Conservation (phyloP, 2,329 filamentous ascomycete species). For the Diplodia scrobiculata region DNA sequence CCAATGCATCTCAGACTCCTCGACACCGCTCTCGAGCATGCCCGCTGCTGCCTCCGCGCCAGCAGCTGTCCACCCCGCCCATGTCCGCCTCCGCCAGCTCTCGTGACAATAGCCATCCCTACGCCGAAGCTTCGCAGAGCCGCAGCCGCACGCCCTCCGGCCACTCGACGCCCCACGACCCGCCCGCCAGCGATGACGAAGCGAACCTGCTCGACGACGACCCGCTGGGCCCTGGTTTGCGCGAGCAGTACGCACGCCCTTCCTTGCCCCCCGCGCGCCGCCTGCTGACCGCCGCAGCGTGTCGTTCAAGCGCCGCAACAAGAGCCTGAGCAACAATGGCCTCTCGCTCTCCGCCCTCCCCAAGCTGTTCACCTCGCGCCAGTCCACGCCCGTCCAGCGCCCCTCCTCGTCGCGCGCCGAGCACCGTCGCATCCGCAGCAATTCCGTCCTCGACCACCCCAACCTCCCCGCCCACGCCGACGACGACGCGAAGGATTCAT, state of each 20-base stretch:
- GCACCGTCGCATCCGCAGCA: conserved; percentile 38
- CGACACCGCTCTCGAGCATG: conserved; percentile 7
- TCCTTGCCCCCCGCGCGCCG: background rate
- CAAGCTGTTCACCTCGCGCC: conserved; percentile 46
- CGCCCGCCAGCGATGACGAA: conserved; percentile 55
- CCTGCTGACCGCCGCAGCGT: conserved; percentile 45
- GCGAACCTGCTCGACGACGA: conserved; percentile 58
- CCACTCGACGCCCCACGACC: conserved; percentile 43
- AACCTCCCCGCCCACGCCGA: conserved; percentile 45
- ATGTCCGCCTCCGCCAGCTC: conserved; percentile 21
- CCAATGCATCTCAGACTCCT: background rate
- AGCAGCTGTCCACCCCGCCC: background rate
- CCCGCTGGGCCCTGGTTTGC: conserved; percentile 50
- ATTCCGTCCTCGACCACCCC: conserved; percentile 49
- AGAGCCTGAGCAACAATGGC: conserved; percentile 40
- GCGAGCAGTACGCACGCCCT: background rate
- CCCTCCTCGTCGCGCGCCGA: conserved; percentile 38
- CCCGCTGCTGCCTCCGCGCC: conserved; percentile 11
- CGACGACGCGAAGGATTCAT: conserved; percentile 50
- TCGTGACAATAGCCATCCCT: conserved; percentile 28
- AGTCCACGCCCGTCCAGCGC: conserved; percentile 33
- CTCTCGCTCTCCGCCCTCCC: conserved; percentile 50
- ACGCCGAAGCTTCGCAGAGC: conserved; percentile 52
- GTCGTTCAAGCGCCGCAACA: conserved; percentile 73
- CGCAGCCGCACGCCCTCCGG: conserved; percentile 41